Conservation (phyloP, 352 stramenopile genomes). For the Phytophthora idaei region DNA sequence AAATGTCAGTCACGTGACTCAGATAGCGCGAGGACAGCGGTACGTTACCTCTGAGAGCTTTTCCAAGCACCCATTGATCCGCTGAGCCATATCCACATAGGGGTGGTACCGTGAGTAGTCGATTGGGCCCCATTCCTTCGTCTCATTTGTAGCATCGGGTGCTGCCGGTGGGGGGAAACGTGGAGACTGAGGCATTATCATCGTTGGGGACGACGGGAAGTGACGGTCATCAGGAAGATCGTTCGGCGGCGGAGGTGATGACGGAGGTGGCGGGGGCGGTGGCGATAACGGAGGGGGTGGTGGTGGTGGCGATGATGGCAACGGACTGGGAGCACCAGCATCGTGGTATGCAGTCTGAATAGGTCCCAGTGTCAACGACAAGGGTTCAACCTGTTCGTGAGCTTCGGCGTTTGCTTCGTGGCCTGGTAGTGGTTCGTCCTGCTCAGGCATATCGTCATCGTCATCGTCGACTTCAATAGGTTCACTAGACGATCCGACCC, state of each 20-base stretch:
- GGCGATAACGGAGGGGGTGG: slow-evolving; percentile 58
- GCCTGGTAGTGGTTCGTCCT: slow-evolving; percentile 63
- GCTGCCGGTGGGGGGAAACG: slow-evolving; percentile 28
- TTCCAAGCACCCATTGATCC: slow-evolving; percentile 84
- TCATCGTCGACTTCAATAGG: slow-evolving; percentile 36
- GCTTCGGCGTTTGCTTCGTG: slow-evolving; percentile 2
- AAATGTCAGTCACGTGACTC: slow-evolving; percentile 7
- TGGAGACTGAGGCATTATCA: slow-evolving; percentile 45
- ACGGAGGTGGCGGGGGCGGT: slow-evolving; percentile 45
- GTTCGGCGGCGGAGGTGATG: slow-evolving; percentile 30
- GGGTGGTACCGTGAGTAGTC: slow-evolving; percentile 75
- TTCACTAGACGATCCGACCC: slow-evolving; percentile 10
- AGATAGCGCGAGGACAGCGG: not conserved
- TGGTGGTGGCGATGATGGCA: slow-evolving; percentile 38
- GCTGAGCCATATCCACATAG: slow-evolving; percentile 75
- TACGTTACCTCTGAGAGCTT: slow-evolving; percentile 60
- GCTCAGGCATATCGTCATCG: slow-evolving; percentile 51
- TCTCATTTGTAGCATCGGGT: slow-evolving; percentile 15
- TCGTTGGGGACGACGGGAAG: slow-evolving; percentile 44
- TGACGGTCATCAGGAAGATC: slow-evolving; percentile 15
- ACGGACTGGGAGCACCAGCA: slow-evolving; percentile 9
- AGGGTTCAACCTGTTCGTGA: slow-evolving; percentile 19
- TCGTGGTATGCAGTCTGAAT: slow-evolving; percentile 5
- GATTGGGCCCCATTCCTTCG: slow-evolving; percentile 42
- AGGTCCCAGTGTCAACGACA: slow-evolving; percentile 14